Base-by-base conservation (phyloP, 2,329 filamentous ascomycete species). In the Neonectria ditissima region DNA sequence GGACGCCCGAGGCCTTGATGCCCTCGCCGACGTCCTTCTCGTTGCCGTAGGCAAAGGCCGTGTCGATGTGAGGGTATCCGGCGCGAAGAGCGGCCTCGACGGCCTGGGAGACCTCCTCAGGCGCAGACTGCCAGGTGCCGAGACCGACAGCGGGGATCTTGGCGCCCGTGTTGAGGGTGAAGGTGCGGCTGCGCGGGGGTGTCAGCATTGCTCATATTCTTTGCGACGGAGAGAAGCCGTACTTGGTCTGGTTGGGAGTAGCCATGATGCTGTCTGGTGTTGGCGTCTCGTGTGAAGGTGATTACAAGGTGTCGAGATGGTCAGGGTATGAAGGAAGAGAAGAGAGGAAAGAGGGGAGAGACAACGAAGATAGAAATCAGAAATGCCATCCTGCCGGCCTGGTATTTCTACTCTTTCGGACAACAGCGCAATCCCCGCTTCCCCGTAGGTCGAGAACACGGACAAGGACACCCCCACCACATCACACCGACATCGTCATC, bases 21-120 rank as follows among this genome's bases (percentile, higher is more conserved):
- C 89, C 90, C 58, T 83, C 79, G 64, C 90, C 89, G 20, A 92
- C 89, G 74, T 91, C 89, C 55, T 81, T 80, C 77, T 92, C 92
- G 79, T 95, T 96, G 77, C 88, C 89, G 78, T 96, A 96, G 54
- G 89, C 91, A 65, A 91, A 84, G 52, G 92, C 91, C 22, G 91
- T 92, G 80, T 92, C 90, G 76, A 93, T 91, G 80, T 93, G 91
- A 39, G 90, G 86, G 81, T 94, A 94, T 63, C 92, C 92, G 45
- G 82, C 80, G 65, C 83, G 82, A 28, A 94, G 83, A 26, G 91
- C 91, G 37, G 83, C 82, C 79, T 92, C 88, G 68, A 95, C 92
- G 58, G 92, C 92, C 56, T 86, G 80, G 70, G 86, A 84, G 59
- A 93, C 91, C 78, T 92, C 86, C 69, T 91, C 79, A 59, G 90